Conservation (phyloP, 2,329 filamentous ascomycete genomes). For the Trichoderma gracile region DNA sequence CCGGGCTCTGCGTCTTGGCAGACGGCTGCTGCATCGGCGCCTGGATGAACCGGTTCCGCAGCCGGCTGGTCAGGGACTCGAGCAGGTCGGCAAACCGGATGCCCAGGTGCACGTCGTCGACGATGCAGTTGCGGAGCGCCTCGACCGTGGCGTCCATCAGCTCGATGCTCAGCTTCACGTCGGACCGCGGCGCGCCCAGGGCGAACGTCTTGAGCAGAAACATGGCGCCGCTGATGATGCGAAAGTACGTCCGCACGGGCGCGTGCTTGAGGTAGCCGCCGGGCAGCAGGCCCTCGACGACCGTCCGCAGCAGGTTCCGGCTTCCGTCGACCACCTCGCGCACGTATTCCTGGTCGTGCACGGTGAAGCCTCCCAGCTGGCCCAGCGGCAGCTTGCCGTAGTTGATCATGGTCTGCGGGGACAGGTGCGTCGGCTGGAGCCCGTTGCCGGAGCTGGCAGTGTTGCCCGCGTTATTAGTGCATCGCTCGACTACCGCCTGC, state of each 20-base stretch:
- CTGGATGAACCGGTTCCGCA: conserved; percentile 73
- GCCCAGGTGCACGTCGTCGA: conserved; percentile 83
- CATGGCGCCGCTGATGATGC: conserved; percentile 83
- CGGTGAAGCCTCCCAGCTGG: conserved; percentile 63
- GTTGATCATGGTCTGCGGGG: conserved; percentile 65
- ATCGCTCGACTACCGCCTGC: conserved; percentile 92
- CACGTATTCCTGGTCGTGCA: conserved; percentile 70
- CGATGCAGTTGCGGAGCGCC: conserved; percentile 73
- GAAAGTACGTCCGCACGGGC: conserved; percentile 81
- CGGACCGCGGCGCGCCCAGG: conserved; percentile 73
- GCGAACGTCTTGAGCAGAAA: conserved; percentile 84
- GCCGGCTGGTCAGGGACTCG: conserved; percentile 72
- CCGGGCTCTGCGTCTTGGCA: conserved; percentile 46
- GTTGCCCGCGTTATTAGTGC: conserved; percentile 69
- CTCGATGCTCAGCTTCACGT: conserved; percentile 72
- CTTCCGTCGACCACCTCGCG: conserved; percentile 76
- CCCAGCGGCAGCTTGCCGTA: conserved; percentile 65
- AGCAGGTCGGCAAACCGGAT: conserved; percentile 80
- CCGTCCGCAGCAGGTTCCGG: conserved; percentile 72
- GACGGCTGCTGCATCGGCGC: conserved; percentile 51
- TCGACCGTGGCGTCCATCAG: conserved; percentile 75
- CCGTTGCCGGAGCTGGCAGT: conserved; percentile 43
- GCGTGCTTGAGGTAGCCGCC: conserved; percentile 78
- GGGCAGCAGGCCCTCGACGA: conserved; percentile 74
- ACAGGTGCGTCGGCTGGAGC: conserved; percentile 45